phyloP scores from a whole-genome alignment of 371 early-diverging fungal species.

The Funneliformis caledonium region DNA sequence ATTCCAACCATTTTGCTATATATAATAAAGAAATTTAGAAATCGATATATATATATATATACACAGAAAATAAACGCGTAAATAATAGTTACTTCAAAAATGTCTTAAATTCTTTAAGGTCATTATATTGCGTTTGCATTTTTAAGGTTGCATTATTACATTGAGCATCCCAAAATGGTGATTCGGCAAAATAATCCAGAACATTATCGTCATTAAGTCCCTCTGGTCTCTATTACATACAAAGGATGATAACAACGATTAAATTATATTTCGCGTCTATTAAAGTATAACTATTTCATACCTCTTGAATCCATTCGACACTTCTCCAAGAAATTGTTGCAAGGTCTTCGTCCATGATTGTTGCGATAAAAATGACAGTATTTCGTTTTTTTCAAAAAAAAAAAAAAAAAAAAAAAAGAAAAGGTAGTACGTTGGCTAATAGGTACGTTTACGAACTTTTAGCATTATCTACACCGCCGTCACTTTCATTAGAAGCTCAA shows the following conservation, averaged over 20 bases:
- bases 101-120: constrained; percentile 67
- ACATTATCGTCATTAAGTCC: constrained; percentile 83
- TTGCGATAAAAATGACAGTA: neutral
- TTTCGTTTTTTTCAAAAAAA: too few relatives aligned
- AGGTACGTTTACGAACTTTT: too few relatives aligned
- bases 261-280: neutral
- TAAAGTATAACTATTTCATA: neutral
- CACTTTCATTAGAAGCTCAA: too few relatives aligned
- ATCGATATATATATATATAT: neutral
- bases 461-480: too few relatives aligned
- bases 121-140: constrained; percentile 98
- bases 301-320: constrained; percentile 31
- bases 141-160: constrained; percentile 94
- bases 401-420: too few relatives aligned
- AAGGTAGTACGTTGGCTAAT: too few relatives aligned
- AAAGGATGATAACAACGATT: neutral
- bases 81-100: constrained; percentile 56
- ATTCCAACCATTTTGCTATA: constrained; percentile 85
- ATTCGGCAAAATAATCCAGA: constrained; percentile 92
- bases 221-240: constrained; percentile 56
- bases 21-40: neutral
- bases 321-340: constrained; percentile 32
- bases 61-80: neutral
- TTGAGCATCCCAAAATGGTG: constrained; percentile 96
- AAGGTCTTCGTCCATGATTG: constrained; percentile 7